Evolutionary conservation across 2,329 filamentous ascomycete genomes (phyloP).

Genomic region (Tolypocladium guangdongense): DNA sequence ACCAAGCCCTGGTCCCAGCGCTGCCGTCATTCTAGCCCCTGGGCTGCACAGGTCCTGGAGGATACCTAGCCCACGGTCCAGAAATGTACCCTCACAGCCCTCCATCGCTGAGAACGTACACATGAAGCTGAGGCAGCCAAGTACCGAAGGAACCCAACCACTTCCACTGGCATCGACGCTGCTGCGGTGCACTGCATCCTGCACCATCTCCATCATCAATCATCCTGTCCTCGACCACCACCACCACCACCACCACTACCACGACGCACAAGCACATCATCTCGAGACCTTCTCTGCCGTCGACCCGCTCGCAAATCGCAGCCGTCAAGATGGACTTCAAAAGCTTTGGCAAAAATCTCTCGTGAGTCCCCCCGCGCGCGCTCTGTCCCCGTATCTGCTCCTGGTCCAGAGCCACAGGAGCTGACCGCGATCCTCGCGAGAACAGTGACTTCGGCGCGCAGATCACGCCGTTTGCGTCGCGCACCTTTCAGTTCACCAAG

Average conservation of each 20-base stretch:
- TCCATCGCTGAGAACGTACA: background rate
- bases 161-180: background rate
- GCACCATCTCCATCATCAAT: background rate
- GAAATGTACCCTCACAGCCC: background rate
- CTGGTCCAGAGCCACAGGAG: background rate
- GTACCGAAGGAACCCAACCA: background rate
- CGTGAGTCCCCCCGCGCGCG: constrained; percentile 25
- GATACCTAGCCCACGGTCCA: too few relatives aligned
- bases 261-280: background rate
- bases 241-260: background rate
- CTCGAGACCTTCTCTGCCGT: background rate
- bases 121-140: background rate
- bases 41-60: too few relatives aligned
- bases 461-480: constrained; percentile 85
- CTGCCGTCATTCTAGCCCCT: too few relatives aligned
- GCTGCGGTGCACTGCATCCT: background rate
- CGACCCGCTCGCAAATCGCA: background rate
- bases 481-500: constrained; percentile 95
- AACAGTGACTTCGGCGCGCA: constrained; percentile 56
- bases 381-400: background rate
- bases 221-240: background rate
- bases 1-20: background rate
- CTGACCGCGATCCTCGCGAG: constrained; percentile 11
- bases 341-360: constrained; percentile 44
- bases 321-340: constrained; percentile 44